phyloP scores from a whole-genome alignment of 2,329 filamentous ascomycete species.

The Alternaria arborescens region DNA sequence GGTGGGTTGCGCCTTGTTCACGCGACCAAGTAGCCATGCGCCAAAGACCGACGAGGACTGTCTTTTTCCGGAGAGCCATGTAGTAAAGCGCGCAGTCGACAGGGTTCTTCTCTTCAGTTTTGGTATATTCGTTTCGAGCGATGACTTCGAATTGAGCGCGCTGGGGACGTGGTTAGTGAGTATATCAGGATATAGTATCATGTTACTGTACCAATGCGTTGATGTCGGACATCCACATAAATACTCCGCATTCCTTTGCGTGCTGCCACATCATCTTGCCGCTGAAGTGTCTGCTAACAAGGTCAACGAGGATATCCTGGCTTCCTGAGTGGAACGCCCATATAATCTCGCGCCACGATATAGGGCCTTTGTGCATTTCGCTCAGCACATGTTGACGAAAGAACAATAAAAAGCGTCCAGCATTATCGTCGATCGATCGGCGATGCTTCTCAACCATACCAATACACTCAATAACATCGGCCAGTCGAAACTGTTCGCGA shows the following conservation, averaged over 20 bases:
- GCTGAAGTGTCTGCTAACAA: constrained; percentile 81
- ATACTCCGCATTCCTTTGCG: constrained; percentile 85
- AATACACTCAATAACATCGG: constrained; percentile 84
- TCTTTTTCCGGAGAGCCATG: constrained; percentile 88
- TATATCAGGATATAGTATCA: neutral
- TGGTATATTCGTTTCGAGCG: constrained; percentile 91
- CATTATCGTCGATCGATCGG: constrained; percentile 89
- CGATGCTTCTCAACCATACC: constrained; percentile 86
- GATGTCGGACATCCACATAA: constrained; percentile 90
- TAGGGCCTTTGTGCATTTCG: constrained; percentile 67
- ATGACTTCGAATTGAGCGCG: constrained; percentile 85
- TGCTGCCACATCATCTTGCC: constrained; percentile 84
- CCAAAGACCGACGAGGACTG: constrained; percentile 90
- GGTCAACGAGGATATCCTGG: constrained; percentile 88
- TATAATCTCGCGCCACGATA: constrained; percentile 78
- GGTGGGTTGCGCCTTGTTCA: constrained; percentile 82
- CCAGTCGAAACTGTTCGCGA: constrained; percentile 85
- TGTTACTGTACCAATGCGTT: constrained; percentile 71
- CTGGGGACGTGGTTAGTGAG: constrained; percentile 50
- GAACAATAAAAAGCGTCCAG: constrained; percentile 85
- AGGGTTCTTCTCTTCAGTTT: constrained; percentile 85
- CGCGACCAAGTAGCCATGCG: constrained; percentile 89
- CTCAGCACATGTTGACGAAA: constrained; percentile 82
- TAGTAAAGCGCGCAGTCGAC: constrained; percentile 93
- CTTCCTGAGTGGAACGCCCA: constrained; percentile 87